Evolutionary conservation across 2,329 filamentous ascomycete genomes (phyloP).

Genomic region (Dothiorella sarmentorum): DNA sequence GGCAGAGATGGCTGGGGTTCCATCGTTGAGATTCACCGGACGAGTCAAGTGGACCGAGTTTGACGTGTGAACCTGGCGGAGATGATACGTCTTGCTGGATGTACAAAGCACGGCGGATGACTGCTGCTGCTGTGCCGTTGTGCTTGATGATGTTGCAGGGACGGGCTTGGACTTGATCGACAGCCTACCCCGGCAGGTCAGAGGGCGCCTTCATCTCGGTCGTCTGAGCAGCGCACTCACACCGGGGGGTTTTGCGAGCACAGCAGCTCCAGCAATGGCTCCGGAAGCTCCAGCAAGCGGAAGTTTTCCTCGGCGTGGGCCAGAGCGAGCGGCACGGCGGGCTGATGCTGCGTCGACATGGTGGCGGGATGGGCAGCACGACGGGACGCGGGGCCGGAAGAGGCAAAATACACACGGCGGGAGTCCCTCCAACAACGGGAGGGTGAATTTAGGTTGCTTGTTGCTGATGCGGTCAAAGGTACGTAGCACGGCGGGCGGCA

Average conservation of each 20-base stretch:
- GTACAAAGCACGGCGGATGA: slow-evolving; percentile 58
- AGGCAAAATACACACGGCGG: not conserved
- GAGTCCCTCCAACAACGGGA: not conserved
- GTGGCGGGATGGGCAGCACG: not conserved
- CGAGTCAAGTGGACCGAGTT: slow-evolving; percentile 58
- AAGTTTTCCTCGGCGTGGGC: slow-evolving; percentile 50
- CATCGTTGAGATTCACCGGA: slow-evolving; percentile 39
- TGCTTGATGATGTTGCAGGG: slow-evolving; percentile 21
- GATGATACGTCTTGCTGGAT: slow-evolving; percentile 52
- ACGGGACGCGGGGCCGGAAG: not conserved
- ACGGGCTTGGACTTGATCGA: slow-evolving; percentile 34
- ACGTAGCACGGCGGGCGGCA: slow-evolving; percentile 23
- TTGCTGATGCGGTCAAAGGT: slow-evolving; percentile 13
- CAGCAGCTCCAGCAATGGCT: slow-evolving; percentile 54
- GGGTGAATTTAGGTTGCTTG: slow-evolving; percentile 11
- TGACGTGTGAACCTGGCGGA: slow-evolving; percentile 64
- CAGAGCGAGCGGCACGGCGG: slow-evolving; percentile 43
- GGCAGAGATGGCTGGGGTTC: slow-evolving; percentile 37
- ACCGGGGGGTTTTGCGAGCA: slow-evolving; percentile 44
- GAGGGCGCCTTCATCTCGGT: slow-evolving; percentile 22
- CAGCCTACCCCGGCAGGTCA: slow-evolving; percentile 29
- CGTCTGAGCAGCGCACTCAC: slow-evolving; percentile 30
- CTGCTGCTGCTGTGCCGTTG: slow-evolving; percentile 17
- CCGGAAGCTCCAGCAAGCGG: slow-evolving; percentile 58
- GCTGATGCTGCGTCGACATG: slow-evolving; percentile 44